Conservation (phyloP, 2,329 filamentous ascomycete species). For the Verruconis gallopava region DNA sequence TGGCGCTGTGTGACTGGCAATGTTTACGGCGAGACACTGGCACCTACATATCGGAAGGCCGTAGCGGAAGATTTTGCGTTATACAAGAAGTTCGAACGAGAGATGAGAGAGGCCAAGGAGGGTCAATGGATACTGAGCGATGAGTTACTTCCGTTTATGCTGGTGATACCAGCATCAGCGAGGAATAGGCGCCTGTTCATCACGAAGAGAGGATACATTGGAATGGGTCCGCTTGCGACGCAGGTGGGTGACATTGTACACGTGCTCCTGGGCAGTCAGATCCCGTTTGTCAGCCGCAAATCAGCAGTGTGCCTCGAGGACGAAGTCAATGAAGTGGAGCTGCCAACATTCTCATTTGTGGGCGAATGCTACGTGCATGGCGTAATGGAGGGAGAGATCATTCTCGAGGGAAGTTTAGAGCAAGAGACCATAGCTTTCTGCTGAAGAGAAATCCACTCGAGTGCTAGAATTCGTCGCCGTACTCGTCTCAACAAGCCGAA, state of each 20-base stretch:
- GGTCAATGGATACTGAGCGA: background rate
- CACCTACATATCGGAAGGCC: background rate
- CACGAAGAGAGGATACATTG: background rate
- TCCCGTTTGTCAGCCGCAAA: too few species aligned
- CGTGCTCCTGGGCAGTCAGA: background rate
- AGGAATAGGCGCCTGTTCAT: constrained; percentile 1
- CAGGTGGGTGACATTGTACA: background rate
- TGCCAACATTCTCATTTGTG: background rate
- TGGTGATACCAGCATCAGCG: background rate
- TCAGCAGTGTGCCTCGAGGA: too few species aligned
- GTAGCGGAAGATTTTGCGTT: background rate
- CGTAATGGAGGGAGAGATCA: background rate
- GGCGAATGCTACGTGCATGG: background rate
- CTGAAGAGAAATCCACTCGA: too few species aligned
- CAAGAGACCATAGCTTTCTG: too few species aligned
- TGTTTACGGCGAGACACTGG: background rate
- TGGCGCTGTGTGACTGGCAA: background rate
- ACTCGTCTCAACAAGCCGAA: too few species aligned
- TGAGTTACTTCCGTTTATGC: background rate
- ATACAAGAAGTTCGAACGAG: constrained; percentile 1
- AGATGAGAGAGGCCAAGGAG: background rate
- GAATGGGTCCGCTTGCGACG: constrained; percentile 1
- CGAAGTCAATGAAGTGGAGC: background rate
- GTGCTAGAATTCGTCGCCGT: too few species aligned
- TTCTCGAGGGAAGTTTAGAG: too few species aligned